phyloP scores from a whole-genome alignment of 2,329 filamentous ascomycete genomes.

The Clonostachys solani region DNA sequence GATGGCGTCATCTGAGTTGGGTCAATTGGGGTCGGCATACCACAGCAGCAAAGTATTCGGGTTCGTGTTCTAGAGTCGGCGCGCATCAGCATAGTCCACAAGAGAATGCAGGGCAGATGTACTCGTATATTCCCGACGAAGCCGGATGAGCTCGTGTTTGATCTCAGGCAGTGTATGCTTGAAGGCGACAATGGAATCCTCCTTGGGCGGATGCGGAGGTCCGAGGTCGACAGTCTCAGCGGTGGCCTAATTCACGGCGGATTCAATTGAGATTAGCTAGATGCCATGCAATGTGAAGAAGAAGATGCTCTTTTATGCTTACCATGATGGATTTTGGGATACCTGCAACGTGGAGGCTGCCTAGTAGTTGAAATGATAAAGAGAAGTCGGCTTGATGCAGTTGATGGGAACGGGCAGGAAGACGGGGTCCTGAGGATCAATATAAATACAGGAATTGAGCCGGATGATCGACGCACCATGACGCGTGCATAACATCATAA shows the following conservation, averaged over 20 bases:
- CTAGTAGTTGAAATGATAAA: too few species aligned
- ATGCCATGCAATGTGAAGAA: too few species aligned
- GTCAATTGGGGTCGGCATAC: constrained; percentile 11
- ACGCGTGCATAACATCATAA: too few species aligned
- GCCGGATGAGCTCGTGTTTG: constrained; percentile 44
- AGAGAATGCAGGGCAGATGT: constrained; percentile 4
- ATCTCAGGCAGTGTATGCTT: constrained; percentile 43
- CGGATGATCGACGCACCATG: too few species aligned
- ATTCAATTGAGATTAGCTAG: not conserved
- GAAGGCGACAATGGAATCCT: constrained; percentile 46
- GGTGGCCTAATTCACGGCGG: constrained; percentile 31
- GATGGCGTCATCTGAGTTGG: not conserved
- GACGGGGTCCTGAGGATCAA: too few species aligned
- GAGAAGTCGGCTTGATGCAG: too few species aligned
- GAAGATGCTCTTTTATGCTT: too few species aligned
- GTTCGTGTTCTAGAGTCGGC: constrained; percentile 40
- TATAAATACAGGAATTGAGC: too few species aligned
- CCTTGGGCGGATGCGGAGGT: constrained; percentile 39
- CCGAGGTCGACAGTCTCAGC: constrained; percentile 48
- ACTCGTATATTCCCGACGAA: constrained; percentile 41
- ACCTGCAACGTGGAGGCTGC: too few species aligned
- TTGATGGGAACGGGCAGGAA: too few species aligned
- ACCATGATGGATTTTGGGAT: too few species aligned
- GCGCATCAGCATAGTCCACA: constrained; percentile 1
- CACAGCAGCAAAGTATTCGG: constrained; percentile 49